These are phyloP conservation scores for Pythium insidiosum DNA, from an alignment of 352 stramenopile species.

Conservation along the genomic window DNA sequence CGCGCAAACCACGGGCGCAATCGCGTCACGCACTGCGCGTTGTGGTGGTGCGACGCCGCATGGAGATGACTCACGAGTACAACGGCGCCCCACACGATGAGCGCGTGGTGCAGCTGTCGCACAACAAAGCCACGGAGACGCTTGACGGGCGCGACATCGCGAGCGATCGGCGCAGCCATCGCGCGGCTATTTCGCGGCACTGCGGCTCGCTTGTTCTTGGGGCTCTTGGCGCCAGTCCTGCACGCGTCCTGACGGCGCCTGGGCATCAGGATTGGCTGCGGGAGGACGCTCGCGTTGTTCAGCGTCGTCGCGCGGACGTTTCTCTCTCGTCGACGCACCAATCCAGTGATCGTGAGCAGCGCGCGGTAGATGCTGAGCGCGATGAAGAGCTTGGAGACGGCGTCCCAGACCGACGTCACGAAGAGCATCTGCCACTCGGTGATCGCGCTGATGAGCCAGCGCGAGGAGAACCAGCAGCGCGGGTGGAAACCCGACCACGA, in stretches of 20 bases:
- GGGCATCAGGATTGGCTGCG: no score
- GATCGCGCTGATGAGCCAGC: slow-evolving; percentile 9
- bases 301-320: not conserved
- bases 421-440: slow-evolving; percentile 16
- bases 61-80: not conserved
- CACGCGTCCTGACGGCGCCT: no score
- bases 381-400: not conserved
- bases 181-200: no score
- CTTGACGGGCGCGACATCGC: no score
- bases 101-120: not conserved
- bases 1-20: slow-evolving; percentile 2
- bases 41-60: not conserved
- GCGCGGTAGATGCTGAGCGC: not conserved
- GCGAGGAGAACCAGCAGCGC: slow-evolving; percentile 5
- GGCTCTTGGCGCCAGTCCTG: no score
- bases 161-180: no score
- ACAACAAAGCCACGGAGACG: not conserved
- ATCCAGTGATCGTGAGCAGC: no score
- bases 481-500: not conserved
- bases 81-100: not conserved
- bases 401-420: slow-evolving; percentile 8
- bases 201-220: no score
- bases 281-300: not conserved
- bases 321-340: not conserved
- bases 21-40: not conserved